Evolutionary conservation across 169 alveolate species (phyloP).

Genomic region (Plasmodium fragile): DNA sequence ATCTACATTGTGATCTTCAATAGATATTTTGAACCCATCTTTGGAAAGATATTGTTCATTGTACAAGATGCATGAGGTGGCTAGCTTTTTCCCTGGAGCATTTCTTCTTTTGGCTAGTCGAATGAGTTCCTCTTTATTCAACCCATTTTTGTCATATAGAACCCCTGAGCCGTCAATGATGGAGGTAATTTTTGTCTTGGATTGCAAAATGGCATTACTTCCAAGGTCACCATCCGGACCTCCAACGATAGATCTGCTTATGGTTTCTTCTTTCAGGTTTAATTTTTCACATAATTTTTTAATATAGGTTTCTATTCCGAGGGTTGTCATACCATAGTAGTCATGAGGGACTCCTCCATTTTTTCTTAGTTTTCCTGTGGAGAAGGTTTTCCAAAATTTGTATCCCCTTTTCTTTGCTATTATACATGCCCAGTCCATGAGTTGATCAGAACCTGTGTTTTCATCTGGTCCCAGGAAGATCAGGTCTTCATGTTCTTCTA

Average conservation of each 20-base stretch:
- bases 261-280: slow-evolving; percentile 82
- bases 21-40: slow-evolving; percentile 85
- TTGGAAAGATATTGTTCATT: slow-evolving; percentile 79
- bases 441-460: slow-evolving; percentile 88
- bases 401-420: slow-evolving; percentile 84
- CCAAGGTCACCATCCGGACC: slow-evolving; percentile 95
- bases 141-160: slow-evolving; percentile 89
- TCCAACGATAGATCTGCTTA: slow-evolving; percentile 89
- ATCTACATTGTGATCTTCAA: slow-evolving; percentile 81
- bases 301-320: slow-evolving; percentile 81
- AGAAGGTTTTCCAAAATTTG: slow-evolving; percentile 88
- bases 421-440: slow-evolving; percentile 91
- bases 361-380: slow-evolving; percentile 89
- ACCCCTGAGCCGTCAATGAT: slow-evolving; percentile 92
- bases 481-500: slow-evolving; percentile 19
- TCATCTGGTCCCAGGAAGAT: slow-evolving; percentile 86
- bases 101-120: slow-evolving; percentile 82
- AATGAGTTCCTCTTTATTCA: slow-evolving; percentile 83
- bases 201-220: slow-evolving; percentile 87
- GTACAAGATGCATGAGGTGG: slow-evolving; percentile 81
- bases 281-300: slow-evolving; percentile 79
- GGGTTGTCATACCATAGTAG: slow-evolving; percentile 91
- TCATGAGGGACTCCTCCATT: slow-evolving; percentile 94
- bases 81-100: not conserved
- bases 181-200: slow-evolving; percentile 87